Evolutionary conservation across 345 rosid species (phyloP), one percentile per base, ranked within the genome.

Genomic region (Noccaea caerulescens): DNA sequence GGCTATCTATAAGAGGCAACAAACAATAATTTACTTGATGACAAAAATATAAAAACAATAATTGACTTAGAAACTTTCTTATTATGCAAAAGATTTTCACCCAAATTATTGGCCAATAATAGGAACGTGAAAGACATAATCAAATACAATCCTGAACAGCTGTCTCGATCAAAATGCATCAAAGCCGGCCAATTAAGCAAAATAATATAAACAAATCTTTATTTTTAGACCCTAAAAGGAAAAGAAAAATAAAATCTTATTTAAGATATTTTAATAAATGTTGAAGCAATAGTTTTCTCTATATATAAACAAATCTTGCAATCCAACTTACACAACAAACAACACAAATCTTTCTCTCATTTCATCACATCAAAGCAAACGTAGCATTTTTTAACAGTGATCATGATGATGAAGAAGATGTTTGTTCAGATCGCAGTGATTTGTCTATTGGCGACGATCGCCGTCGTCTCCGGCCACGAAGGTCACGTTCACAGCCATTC

Each of bases 361-460:
- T 75, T 30, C 58, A 61, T 59, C 63, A 54, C 52, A 61, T 14
- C 34, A 13, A 75, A 61, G 3, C 54, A 52, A 58, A 58, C 67
- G 1, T 7, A 49, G 8, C 13, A 3, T 16, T 10, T 49, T 10
- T 8, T 18, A 4, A 49, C 12, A 10, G 33, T 1, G 10, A 66
- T 10, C 30, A 58, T 66, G 66, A 75, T 52, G 74, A 75, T 44
- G 79, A 75, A 53, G 74, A 75, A 75, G 30, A 61, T 75, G 79
- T 62, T 68, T 62, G 65, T 75, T 68, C 79, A 75, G 44, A 75
- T 68, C 58, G 58, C 74, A 27, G 4, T 75, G 51, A 20, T 68
- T 68, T 75, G 74, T 54, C 44, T 75, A 14, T 59, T 74, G 50
- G 78, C 73, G 18, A 67, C 68, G 5, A 68, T 75, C 10, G 74